Conservation (phyloP, 768 basidiomycete species). For the Lentinula guzmanii region DNA sequence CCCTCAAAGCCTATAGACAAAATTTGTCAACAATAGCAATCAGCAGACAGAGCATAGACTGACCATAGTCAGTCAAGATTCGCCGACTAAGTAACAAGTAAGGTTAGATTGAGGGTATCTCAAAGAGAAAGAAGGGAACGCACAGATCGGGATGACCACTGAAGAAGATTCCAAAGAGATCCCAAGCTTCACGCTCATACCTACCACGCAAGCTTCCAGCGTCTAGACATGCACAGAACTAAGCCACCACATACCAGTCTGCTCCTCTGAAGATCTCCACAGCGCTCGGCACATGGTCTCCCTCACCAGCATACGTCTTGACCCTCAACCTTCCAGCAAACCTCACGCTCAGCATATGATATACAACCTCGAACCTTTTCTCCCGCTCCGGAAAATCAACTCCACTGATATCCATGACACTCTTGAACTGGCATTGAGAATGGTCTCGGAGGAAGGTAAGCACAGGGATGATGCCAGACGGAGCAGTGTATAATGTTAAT, state of each 20-base stretch:
- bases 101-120: conserved; percentile 5
- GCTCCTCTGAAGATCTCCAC: conserved; percentile 81
- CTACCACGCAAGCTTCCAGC: conserved; percentile 25
- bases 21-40: conserved; percentile 2
- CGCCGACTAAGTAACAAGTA: conserved; percentile 58
- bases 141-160: conserved; percentile 93
- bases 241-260: conserved; percentile 66
- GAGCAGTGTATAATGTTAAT: conserved; percentile 81
- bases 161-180: conserved; percentile 96
- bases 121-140: conserved; percentile 22
- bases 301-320: conserved; percentile 95
- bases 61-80: conserved; percentile 96
- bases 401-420: conserved; percentile 88
- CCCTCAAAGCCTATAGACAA: conserved; percentile 78
- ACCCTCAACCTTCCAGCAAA: conserved; percentile 86
- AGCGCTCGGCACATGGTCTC: conserved; percentile 83
- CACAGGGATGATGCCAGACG: conserved; percentile 76
- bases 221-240: not conserved
- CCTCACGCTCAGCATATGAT: conserved; percentile 81
- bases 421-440: conserved; percentile 91
- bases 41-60: conserved; percentile 8
- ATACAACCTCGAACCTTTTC: conserved; percentile 95
- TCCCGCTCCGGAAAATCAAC: conserved; percentile 93
- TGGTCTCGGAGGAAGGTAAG: conserved; percentile 94
- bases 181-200: conserved; percentile 99